Evolutionary conservation across 2,329 filamentous ascomycete genomes (phyloP), one percentile per base, ranked within the genome.

Genomic region (Chaetoscypha palmicola): DNA sequence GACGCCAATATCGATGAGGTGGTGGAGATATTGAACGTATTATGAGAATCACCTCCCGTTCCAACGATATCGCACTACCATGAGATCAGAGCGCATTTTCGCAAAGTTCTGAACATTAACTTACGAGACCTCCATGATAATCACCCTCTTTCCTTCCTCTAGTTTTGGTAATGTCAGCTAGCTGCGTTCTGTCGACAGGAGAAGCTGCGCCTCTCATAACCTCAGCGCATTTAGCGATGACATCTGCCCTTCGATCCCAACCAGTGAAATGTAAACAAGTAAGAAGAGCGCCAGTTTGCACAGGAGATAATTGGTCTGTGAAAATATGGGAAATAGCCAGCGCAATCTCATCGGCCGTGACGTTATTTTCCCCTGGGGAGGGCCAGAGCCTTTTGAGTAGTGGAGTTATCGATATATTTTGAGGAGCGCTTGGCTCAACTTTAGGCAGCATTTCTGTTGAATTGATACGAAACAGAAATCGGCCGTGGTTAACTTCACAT

Each of bases 21-120:
- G 3, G 92, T 98, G 56, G 85, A 92, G 63, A 98, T 91, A 66
- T 98, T 98, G 79, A 95, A 98, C 24, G 92, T 98, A 65, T 94
- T 88, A 73, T 97, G 90, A 16, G 85, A 83, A 69, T 98, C 92
- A 60, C 92, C 92, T 54, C 92, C 92, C 5, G 92, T 98, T 55
- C 92, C 92, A 46, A 98, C 92, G 63, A 98, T 97, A 65, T 98
- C 92, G 63, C 90, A 81, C 71, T 79, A 42, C 39, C 10, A n/a
- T 14, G 16, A 11, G 34, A 38, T 19, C 19, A 11, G 23, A 55
- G 20, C 52, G 48, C 35, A 49, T 43, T 20, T 24, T 23, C 33
- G 26, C 7, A 14, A 14, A 28, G 19, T 5, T 12, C 9, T 20
- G 11, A 11, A 32, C 23, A 21, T 4, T 5, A 33, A 66, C 82